Conservation (phyloP, 176 grass and related monocot species). For the Puccinellia tenuiflora region DNA sequence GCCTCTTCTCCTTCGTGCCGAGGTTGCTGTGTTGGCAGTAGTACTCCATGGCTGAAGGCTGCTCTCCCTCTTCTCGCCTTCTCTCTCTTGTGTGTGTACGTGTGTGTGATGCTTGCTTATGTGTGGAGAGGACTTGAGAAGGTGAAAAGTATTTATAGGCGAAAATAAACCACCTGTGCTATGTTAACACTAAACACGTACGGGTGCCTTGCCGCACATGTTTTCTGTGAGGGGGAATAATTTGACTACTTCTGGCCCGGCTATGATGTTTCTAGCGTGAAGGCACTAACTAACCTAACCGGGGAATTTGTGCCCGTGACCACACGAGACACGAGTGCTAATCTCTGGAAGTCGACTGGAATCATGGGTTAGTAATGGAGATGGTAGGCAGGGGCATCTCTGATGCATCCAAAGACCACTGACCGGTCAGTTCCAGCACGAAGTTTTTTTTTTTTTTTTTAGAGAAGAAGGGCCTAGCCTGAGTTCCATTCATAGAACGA, state of each 20-base stretch:
- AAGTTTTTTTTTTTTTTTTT: too few relatives aligned
- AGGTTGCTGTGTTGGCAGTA: slow-evolving; percentile 4
- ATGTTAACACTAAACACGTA: neutral
- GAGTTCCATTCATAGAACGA: too few relatives aligned
- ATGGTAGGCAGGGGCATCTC: neutral
- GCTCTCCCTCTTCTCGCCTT: neutral
- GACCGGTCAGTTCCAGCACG: neutral
- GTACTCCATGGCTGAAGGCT: slow-evolving; percentile 4
- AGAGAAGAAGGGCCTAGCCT: too few relatives aligned
- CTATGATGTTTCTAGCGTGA: neutral
- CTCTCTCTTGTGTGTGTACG: neutral
- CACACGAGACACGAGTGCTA: neutral
- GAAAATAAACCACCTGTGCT: neutral
- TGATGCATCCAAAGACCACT: neutral
- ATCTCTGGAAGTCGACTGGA: neutral
- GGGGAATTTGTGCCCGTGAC: neutral
- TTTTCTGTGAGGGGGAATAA: neutral
- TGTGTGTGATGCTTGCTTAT: neutral
- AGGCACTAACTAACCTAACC: neutral
- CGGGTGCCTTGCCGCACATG: neutral
- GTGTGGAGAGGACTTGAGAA: neutral
- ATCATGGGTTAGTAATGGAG: neutral
- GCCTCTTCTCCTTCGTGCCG: slow-evolving; percentile 3
- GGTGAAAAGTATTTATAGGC: slow-evolving; percentile 18
- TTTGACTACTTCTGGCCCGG: neutral